Base-by-base conservation (phyloP, 805 yeast genomes). In the Ogataea angusta region DNA sequence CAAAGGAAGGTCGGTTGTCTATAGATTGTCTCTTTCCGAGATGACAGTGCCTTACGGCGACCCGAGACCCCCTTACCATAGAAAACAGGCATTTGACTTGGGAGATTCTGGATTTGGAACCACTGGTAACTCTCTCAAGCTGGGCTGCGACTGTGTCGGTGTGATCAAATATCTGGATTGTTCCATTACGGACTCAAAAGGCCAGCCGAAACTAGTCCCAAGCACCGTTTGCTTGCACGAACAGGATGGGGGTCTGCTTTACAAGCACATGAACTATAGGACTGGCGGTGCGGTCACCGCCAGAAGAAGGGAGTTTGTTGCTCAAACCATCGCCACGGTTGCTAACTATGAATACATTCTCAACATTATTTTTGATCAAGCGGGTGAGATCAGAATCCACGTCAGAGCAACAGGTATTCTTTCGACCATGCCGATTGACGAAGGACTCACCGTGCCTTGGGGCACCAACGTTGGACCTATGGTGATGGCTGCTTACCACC, bases 41-140 rank as follows among this genome's bases (percentile, higher is more conserved):
- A 85, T 85, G 95, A 84, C 91, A 28, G 95, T 85, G 47, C 93
- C 93, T 22, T 85, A 85, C 59, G 90, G 87, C 59, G 91, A 85
- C 62, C 88, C 90, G 54, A 74, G 91, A 65, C 78, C 80, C 34
- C 93, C 93, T 46, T 81, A 73, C 68, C 89, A 83, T 66, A 76
- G 91, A 73, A 85, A 85, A 68, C 90, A 84, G 69, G 93, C 93
- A 19, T 85, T 85, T 53, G 93, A 85, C 63, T 72, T 85, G 57
- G 93, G 93, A 60, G 93, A 85, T 64, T 78, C 84, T 69, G 93
- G 95, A 13, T 84, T 84, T 49, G 93, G 93, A 62, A 75, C 69
- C 48, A 75, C 72, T 47, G 89, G 84, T 46, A 82, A 85, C 67
- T 73, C 76, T 34, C 72, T 85, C 56, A 69, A 66, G 39, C 70